Evolutionary conservation across 495 filamentous ascomycete genomes (phyloP).

Genomic region (Hypoxylon subgilvum): DNA sequence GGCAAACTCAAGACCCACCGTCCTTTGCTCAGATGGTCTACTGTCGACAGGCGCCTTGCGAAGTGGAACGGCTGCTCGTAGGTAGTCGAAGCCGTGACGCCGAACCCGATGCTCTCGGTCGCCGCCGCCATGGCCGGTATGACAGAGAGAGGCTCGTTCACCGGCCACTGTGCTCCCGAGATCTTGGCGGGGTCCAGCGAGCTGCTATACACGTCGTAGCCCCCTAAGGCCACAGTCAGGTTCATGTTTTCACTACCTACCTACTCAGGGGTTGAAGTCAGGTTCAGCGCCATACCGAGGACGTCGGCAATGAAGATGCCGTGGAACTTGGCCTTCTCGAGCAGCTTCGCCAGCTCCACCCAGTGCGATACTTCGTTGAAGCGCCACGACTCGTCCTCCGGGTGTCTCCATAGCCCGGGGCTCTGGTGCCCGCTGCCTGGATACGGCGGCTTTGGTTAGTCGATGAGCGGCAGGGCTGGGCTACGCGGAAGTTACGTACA

Average conservation of each 20-base stretch:
- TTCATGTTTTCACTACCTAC: no score
- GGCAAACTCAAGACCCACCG: slow-evolving; percentile 42
- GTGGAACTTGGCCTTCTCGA: slow-evolving; percentile 65
- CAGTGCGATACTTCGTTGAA: slow-evolving; percentile 63
- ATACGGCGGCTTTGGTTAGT: slow-evolving; percentile 13
- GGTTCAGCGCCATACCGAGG: slow-evolving; percentile 47
- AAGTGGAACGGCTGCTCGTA: slow-evolving; percentile 76
- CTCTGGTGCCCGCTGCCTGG: slow-evolving; percentile 65
- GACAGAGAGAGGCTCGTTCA: slow-evolving; percentile 58
- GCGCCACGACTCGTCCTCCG: slow-evolving; percentile 57
- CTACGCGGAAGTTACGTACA: slow-evolving; percentile 38
- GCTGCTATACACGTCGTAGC: slow-evolving; percentile 70
- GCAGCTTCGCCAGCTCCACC: slow-evolving; percentile 61
- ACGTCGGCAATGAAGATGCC: slow-evolving; percentile 68
- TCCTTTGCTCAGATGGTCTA: slow-evolving; percentile 72
- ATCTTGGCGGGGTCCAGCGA: slow-evolving; percentile 63
- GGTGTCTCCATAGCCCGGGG: slow-evolving; percentile 67
- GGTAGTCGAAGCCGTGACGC: slow-evolving; percentile 68
- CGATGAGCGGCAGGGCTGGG: not conserved
- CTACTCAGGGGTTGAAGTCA: no score
- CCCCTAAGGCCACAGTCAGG: slow-evolving; percentile 37
- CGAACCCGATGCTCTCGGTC: slow-evolving; percentile 68
- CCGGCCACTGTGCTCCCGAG: slow-evolving; percentile 71
- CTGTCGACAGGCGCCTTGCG: slow-evolving; percentile 66
- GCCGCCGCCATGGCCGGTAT: slow-evolving; percentile 56